Conservation (phyloP, 2,329 filamentous ascomycete genomes). For the Ceratocystis lukuohia region DNA sequence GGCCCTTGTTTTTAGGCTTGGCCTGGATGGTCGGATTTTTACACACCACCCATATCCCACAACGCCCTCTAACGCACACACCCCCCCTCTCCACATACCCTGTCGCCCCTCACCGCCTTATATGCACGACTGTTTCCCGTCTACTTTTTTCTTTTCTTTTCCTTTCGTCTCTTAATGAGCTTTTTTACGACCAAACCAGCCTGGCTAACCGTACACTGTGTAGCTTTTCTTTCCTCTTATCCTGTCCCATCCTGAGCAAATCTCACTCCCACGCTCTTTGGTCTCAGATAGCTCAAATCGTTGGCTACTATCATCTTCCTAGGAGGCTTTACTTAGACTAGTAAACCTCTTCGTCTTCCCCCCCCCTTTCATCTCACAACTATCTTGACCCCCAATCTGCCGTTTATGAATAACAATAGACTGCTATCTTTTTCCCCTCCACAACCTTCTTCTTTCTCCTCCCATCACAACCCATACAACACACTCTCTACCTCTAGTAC, state of each 20-base stretch:
- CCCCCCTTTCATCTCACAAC: not conserved
- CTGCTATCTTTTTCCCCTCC: constrained; percentile 58
- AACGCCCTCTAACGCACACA: not conserved
- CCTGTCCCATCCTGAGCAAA: not conserved
- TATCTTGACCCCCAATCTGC: constrained; percentile 27
- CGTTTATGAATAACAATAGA: constrained; percentile 56
- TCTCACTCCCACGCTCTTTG: not conserved
- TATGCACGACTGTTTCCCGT: constrained; percentile 3
- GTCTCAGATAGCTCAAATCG: not conserved
- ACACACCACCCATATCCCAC: not conserved
- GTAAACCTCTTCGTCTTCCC: not conserved
- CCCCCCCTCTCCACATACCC: not conserved
- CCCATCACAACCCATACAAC: constrained; percentile 54
- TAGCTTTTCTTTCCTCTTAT: not conserved
- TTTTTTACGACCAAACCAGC: not conserved
- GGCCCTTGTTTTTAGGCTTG: constrained; percentile 4
- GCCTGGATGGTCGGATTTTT: not conserved
- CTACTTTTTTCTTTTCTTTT: constrained; percentile 3
- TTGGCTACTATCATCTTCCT: not conserved
- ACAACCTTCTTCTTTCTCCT: constrained; percentile 53
- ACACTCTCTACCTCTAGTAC: constrained; percentile 50
- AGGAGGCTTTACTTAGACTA: not conserved
- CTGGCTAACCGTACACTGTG: constrained; percentile 2
- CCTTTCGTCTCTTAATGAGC: not conserved
- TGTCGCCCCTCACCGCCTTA: constrained; percentile 7